phyloP scores from a whole-genome alignment of 768 basidiomycete genomes.

The Pisolithus marmoratus region DNA sequence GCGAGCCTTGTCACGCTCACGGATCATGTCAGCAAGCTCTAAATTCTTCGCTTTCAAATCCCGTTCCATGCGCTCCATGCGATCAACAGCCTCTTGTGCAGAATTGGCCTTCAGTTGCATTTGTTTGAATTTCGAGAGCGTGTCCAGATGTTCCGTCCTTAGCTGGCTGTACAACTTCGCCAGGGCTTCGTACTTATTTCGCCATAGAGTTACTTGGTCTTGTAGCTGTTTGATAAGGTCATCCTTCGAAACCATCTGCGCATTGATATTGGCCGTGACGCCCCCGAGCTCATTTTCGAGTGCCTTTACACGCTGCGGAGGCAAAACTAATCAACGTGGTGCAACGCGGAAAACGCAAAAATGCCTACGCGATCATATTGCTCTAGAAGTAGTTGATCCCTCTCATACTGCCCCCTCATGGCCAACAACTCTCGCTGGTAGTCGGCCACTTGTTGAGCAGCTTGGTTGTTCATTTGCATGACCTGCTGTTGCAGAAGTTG shows the following conservation, averaged over 20 bases:
- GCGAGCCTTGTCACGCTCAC: slow-evolving; percentile 91
- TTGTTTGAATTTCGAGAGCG: slow-evolving; percentile 95
- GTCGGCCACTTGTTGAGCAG: slow-evolving; percentile 69
- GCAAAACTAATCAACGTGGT: slow-evolving; percentile 6
- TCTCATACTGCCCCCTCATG: slow-evolving; percentile 95
- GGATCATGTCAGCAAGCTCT: slow-evolving; percentile 97
- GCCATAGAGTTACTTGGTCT: slow-evolving; percentile 94
- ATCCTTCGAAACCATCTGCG: slow-evolving; percentile 89
- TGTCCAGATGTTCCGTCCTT: slow-evolving; percentile 93
- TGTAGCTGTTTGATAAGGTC: slow-evolving; percentile 94
- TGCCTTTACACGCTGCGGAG: slow-evolving; percentile 81
- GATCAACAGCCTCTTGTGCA: slow-evolving; percentile 95
- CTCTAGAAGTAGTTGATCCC: slow-evolving; percentile 95
- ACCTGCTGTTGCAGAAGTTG: slow-evolving; percentile 80
- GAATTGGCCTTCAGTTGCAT: slow-evolving; percentile 98
- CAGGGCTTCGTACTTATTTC: slow-evolving; percentile 97
- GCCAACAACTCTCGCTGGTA: slow-evolving; percentile 86
- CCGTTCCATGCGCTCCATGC: slow-evolving; percentile 98
- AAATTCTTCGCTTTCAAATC: slow-evolving; percentile 98
- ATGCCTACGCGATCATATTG: slow-evolving; percentile 83
- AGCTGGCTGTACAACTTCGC: slow-evolving; percentile 99
- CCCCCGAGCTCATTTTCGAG: slow-evolving; percentile 84
- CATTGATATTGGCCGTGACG: slow-evolving; percentile 68
- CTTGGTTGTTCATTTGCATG: slow-evolving; percentile 74
- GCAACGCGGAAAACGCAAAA: slow-evolving; percentile 1